Evolutionary conservation across 257 asterid species (phyloP).

Genomic region (Solanum bulbocastanum): DNA sequence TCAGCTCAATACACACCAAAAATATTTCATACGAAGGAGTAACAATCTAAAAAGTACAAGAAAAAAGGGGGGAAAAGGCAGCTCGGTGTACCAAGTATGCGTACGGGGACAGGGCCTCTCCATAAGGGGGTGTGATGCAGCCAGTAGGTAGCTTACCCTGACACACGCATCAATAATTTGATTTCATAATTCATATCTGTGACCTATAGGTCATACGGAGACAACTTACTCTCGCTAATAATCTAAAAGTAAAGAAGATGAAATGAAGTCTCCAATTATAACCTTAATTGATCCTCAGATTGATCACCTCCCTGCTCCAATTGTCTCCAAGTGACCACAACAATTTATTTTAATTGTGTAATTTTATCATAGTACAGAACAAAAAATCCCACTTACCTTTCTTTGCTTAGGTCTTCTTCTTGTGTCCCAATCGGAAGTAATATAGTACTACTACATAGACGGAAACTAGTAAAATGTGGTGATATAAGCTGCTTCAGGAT

Average conservation of each 20-base stretch:
- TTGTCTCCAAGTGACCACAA: background rate
- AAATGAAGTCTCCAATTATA: background rate
- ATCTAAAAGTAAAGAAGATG: background rate
- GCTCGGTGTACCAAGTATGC: background rate
- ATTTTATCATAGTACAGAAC: background rate
- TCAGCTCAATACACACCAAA: background rate
- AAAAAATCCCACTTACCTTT: background rate
- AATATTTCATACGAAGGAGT: background rate
- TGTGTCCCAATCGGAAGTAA: background rate
- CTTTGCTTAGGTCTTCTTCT: background rate
- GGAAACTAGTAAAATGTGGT: background rate
- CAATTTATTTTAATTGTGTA: background rate
- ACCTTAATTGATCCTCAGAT: background rate
- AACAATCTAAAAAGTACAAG: background rate
- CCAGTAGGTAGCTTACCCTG: background rate
- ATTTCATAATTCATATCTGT: background rate
- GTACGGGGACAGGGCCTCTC: background rate
- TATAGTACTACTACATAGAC: background rate
- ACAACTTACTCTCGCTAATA: background rate
- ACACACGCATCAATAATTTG: background rate
- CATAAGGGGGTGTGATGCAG: background rate
- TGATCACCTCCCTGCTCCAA: background rate
- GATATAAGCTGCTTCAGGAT: constrained; percentile 16
- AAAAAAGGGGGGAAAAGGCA: background rate
- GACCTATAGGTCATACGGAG: background rate